phyloP scores from a whole-genome alignment of 805 yeast species.

The Kazachstania taianensis region DNA sequence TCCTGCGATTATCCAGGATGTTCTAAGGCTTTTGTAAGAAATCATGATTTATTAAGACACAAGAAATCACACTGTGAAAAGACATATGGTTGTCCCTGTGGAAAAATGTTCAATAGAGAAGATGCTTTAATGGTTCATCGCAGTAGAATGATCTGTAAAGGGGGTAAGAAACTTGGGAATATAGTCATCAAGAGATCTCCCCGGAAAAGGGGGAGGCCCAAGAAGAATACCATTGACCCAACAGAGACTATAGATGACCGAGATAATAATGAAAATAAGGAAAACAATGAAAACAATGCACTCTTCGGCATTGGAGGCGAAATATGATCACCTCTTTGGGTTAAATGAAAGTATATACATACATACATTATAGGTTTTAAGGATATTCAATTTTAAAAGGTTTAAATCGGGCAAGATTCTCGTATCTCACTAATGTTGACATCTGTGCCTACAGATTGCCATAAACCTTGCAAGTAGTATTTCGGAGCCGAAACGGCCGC shows the following conservation, averaged over 20 bases:
- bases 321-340: too few relatives aligned
- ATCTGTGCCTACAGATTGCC: too few relatives aligned
- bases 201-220: constrained; percentile 22
- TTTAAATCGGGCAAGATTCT: too few relatives aligned
- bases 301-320: too few relatives aligned
- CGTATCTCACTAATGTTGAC: too few relatives aligned
- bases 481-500: too few relatives aligned
- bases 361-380: too few relatives aligned
- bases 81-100: constrained; percentile 74
- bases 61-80: constrained; percentile 74
- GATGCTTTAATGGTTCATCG: constrained; percentile 83
- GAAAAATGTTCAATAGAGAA: constrained; percentile 83
- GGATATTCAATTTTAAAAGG: too few relatives aligned
- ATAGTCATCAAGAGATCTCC: constrained; percentile 25
- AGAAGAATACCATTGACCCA: constrained; percentile 8
- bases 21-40: constrained; percentile 81
- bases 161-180: constrained; percentile 39
- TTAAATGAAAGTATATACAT: too few relatives aligned
- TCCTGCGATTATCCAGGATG: constrained; percentile 56
- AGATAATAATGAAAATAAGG: background rate
- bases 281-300: background rate
- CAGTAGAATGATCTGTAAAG: constrained; percentile 68
- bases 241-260: too few relatives aligned
- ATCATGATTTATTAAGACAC: constrained; percentile 89
- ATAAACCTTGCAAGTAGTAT: too few relatives aligned